Percentiles rank a stretch among this genome's conserved stretches.
phyloP scores from a whole-genome alignment of 768 basidiomycete genomes.

The Russula emetica region DNA sequence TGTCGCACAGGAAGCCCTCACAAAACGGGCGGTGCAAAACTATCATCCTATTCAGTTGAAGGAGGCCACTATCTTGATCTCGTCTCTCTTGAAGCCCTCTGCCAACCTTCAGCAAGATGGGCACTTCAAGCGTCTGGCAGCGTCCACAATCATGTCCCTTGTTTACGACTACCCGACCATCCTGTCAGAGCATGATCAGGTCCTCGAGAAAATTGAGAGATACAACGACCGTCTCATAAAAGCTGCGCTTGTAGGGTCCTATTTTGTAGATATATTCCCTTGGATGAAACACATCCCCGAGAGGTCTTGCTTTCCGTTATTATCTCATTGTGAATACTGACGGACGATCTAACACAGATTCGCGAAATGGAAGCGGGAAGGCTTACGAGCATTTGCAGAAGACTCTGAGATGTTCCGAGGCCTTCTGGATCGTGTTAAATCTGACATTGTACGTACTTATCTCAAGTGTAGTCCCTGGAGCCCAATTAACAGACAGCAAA shows the following conservation, averaged over 20 bases:
- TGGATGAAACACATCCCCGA: conserved; percentile 19
- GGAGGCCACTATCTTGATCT: conserved; percentile 33
- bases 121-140: conserved; percentile 30
- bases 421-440: conserved; percentile 23
- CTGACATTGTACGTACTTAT: conserved; percentile 15
- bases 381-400: conserved; percentile 3
- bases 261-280: conserved; percentile 11
- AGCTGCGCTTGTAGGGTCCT: background rate
- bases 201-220: background rate
- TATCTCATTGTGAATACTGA: background rate
- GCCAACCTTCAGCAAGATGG: conserved; percentile 30
- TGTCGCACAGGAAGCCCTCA: conserved; percentile 35
- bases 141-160: conserved; percentile 32
- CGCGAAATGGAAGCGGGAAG: conserved; percentile 31
- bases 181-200: background rate
- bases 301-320: background rate
- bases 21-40: conserved; percentile 25
- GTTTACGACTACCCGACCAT: conserved; percentile 29
- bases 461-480: too few relatives aligned
- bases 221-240: background rate
- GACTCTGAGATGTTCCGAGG: conserved; percentile 18
- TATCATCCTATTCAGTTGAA: conserved; percentile 31
- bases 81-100: conserved; percentile 32
- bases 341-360: background rate
- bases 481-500: background rate